Evolutionary conservation across 345 rosid species (phyloP), one percentile per base, ranked within the genome.

Genomic region (Murraya paniculata): DNA sequence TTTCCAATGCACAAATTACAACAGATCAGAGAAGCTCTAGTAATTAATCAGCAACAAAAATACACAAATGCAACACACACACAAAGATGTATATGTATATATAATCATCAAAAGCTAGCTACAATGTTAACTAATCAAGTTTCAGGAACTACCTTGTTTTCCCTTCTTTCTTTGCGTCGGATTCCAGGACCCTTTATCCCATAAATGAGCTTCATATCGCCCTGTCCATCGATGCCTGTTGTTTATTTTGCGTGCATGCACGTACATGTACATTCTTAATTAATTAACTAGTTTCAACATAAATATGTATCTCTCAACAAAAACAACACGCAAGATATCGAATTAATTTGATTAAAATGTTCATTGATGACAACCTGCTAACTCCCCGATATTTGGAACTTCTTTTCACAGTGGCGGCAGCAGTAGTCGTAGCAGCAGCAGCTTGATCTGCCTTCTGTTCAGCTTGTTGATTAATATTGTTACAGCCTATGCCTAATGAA

Each of bases 171-270:
- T 83, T 33, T 80, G 87, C 9, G 86, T 82, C 30, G 85, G 84
- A 81, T 86, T 86, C 89, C 89, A 82, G 27, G 85, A 71, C 38
- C 79, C 89, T 82, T 86, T 86, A 57, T 86, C 89, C 89, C 88
- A 83, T 41, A 86, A 79, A 80, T 86, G 88, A 77, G 88, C 85
- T 81, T 86, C 88, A 61, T 79, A 83, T 22, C 88, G 55, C 68
- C 88, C 86, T 1, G 88, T 86, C 88, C 86, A 86, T 60, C 88
- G 74, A 36, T 86, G 89, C 56, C 85, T 84, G 68, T 7, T 84
- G 89, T 41, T 83, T 84, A 61, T 7, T 11, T 5, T 10, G 21
- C 38, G 74, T 56, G 18, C 7, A n/a, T 25, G 57, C 28, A 35
- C 25, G 62, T 58, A 7, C 31, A 33, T 62, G 5, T 13, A 13